Percentiles rank a stretch among this genome's conserved stretches.
These are phyloP conservation scores for Daucus carota DNA, from an alignment of 129 eudicot species.

Conservation along the genomic window DH1_v3.0 NC_030382.2:54842501-54843000, in stretches of 20 bases:
- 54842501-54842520: background rate
- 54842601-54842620: conserved; percentile 9
- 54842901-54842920: background rate
- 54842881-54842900: background rate
- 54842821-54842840: background rate
- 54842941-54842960: background rate
- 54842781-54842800: background rate
- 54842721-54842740: conserved; percentile 4
- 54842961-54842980: background rate
- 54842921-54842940: background rate
- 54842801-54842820: background rate
- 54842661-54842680: conserved; percentile 1
- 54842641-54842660: conserved; percentile 13
- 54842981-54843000: background rate
- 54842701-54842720: conserved; percentile 16
- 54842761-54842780: conserved; percentile 6
- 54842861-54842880: background rate
- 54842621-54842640: conserved; percentile 6
- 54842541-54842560: conserved; percentile 1
- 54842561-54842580: conserved; percentile 14
- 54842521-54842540: conserved; percentile 9
- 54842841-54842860: background rate
- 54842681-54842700: conserved; percentile 12
- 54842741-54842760: conserved; percentile 15
- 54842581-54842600: background rate